Evolutionary conservation across 1,139 yeast species (phyloP).

Genomic region (Candida albicans): DNA sequence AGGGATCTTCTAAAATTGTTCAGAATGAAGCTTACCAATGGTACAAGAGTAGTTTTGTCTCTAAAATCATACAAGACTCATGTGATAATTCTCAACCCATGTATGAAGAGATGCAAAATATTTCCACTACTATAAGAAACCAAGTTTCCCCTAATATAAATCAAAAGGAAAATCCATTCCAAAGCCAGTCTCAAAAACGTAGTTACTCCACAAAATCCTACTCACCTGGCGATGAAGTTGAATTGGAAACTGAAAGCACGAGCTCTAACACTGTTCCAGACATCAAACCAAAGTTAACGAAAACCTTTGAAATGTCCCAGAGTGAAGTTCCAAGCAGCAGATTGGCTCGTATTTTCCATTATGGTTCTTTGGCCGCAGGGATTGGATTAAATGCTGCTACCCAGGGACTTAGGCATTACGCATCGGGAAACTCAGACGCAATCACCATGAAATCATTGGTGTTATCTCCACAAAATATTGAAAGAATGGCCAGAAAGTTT

Average conservation of each 20-base stretch:
- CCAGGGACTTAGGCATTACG: constrained; percentile 72
- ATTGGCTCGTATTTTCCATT: constrained; percentile 84
- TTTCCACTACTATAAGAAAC: constrained; percentile 23
- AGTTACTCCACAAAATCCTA: constrained; percentile 16
- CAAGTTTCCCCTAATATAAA: constrained; percentile 2
- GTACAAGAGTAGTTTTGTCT: constrained; percentile 19
- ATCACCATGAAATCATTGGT: constrained; percentile 63
- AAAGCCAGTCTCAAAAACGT: constrained; percentile 12
- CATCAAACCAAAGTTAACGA: constrained; percentile 24
- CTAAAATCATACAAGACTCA: constrained; percentile 20
- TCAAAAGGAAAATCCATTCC: constrained; percentile 8
- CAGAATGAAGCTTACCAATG: constrained; percentile 21
- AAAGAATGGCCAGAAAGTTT: constrained; percentile 81
- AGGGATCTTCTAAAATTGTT: constrained; percentile 23
- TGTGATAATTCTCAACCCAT: constrained; percentile 23
- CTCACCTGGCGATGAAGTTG: constrained; percentile 10
- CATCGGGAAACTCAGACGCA: constrained; percentile 38
- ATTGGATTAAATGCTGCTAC: constrained; percentile 83
- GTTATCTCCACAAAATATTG: constrained; percentile 80
- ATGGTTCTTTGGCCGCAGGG: constrained; percentile 90
- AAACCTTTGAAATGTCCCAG: constrained; percentile 50
- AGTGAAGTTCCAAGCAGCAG: constrained; percentile 85
- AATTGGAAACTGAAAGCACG: constrained; percentile 7
- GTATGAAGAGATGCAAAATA: constrained; percentile 29
- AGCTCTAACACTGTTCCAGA: constrained; percentile 7